These are phyloP conservation scores for Cercophora samala DNA, from an alignment of 495 filamentous ascomycete genomes.

Conservation along the genomic window DNA sequence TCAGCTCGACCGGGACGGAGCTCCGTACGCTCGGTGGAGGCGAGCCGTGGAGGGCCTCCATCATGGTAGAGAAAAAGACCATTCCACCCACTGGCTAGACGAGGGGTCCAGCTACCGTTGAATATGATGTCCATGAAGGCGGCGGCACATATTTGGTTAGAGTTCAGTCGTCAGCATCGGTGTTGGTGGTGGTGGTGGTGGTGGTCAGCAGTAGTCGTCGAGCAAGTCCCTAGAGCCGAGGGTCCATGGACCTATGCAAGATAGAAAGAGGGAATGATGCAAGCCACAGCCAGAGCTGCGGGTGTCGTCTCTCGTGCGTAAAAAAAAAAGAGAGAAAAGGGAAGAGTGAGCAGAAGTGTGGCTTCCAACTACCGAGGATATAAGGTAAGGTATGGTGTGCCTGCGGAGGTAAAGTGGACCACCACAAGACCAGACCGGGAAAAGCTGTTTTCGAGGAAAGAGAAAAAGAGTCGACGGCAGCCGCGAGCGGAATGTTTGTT, in stretches of 20 bases:
- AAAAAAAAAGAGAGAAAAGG: neutral
- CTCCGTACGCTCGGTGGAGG: neutral
- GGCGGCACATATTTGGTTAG: conserved; percentile 16
- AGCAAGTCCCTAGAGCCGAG: neutral
- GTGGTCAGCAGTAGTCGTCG: neutral
- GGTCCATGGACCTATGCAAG: neutral
- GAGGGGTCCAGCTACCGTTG: conserved; percentile 22
- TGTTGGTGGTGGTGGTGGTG: neutral
- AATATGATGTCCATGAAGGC: conserved; percentile 16
- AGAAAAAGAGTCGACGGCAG: neutral
- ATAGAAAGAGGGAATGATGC: neutral
- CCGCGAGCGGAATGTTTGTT: neutral
- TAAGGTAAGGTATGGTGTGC: neutral
- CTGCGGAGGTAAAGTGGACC: neutral
- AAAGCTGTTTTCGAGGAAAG: neutral
- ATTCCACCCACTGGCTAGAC: conserved; percentile 15
- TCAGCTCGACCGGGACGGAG: conserved; percentile 1
- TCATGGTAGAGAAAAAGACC: conserved; percentile 9
- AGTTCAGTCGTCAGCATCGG: conserved; percentile 4
- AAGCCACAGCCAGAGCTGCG: conserved; percentile 2
- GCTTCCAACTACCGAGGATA: neutral
- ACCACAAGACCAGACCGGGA: neutral
- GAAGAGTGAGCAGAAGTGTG: neutral
- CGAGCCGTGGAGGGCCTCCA: neutral
- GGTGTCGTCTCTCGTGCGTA: neutral